phyloP scores from a whole-genome alignment of 2,329 filamentous ascomycete genomes.

The Paecilomyces formosus region DNA sequence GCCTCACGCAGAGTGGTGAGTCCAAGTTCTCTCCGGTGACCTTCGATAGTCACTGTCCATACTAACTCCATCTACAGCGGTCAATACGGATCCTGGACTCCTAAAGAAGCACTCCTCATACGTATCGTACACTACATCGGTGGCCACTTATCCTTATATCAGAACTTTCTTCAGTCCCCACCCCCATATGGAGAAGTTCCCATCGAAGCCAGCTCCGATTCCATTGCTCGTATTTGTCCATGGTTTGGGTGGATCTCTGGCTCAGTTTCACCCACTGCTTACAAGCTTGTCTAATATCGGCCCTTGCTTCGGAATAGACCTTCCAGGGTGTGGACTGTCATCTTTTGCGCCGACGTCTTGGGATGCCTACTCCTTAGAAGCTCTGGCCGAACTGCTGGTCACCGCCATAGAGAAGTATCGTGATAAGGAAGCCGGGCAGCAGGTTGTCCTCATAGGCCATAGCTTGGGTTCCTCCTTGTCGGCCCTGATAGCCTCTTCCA shows the following conservation, averaged over 20 bases:
- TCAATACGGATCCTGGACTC: constrained; percentile 64
- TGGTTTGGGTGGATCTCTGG: constrained; percentile 83
- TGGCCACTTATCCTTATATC: constrained; percentile 64
- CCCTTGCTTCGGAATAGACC: constrained; percentile 78
- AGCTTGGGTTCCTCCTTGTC: constrained; percentile 82
- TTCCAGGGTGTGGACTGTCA: constrained; percentile 84
- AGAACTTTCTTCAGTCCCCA: constrained; percentile 80
- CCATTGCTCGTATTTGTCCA: constrained; percentile 88
- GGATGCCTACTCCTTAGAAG: constrained; percentile 71
- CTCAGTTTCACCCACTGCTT: constrained; percentile 77
- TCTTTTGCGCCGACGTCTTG: constrained; percentile 62
- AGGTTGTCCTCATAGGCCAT: constrained; percentile 75
- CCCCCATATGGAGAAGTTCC: constrained; percentile 73
- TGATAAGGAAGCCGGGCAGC: constrained; percentile 57
- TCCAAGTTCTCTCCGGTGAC: neutral
- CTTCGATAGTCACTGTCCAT: neutral
- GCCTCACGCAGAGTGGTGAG: constrained; percentile 22
- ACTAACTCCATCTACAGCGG: constrained; percentile 13
- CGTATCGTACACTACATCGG: constrained; percentile 63
- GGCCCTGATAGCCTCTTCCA: constrained; percentile 59
- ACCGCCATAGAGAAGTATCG: constrained; percentile 67
- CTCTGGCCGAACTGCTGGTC: constrained; percentile 67
- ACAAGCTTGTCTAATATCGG: constrained; percentile 75
- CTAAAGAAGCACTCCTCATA: constrained; percentile 68
- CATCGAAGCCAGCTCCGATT: constrained; percentile 61